Conservation (phyloP, 495 filamentous ascomycete genomes). For the Aspergillus saccharolyticus region DNA sequence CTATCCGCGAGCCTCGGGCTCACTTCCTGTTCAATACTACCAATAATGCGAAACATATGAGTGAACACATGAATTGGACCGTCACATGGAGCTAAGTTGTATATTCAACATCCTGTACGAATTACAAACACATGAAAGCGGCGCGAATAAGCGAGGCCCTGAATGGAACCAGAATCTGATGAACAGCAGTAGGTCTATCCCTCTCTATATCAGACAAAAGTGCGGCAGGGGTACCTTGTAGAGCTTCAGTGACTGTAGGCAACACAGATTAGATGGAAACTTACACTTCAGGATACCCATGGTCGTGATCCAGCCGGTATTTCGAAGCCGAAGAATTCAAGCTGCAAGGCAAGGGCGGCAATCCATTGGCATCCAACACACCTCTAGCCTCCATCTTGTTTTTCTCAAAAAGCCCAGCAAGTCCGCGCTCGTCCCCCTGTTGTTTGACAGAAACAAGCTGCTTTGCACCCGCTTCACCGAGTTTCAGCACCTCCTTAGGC, state of each 20-base stretch:
- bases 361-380: constrained; percentile 64
- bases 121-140: no score
- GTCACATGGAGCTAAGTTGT: no score
- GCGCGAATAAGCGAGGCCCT: no score
- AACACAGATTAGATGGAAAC: constrained; percentile 14
- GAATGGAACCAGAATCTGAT: not conserved
- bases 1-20: no score
- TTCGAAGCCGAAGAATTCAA: constrained; percentile 42
- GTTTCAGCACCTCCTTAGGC: constrained; percentile 68
- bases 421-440: constrained; percentile 63
- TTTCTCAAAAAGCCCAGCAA: constrained; percentile 69
- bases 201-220: constrained; percentile 36
- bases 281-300: constrained; percentile 50
- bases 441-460: constrained; percentile 76
- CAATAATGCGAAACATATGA: no score
- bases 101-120: no score
- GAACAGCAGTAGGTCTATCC: not conserved
- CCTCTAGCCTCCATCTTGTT: constrained; percentile 55
- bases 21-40: no score
- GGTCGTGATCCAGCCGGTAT: constrained; percentile 40
- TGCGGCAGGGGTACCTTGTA: constrained; percentile 50
- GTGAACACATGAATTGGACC: no score
- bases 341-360: constrained; percentile 79
- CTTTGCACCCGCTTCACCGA: constrained; percentile 79
- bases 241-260: constrained; percentile 18